These are phyloP conservation scores for Ramalina intermedia DNA, from an alignment of 495 filamentous ascomycete genomes.

Conservation along the genomic window DNA sequence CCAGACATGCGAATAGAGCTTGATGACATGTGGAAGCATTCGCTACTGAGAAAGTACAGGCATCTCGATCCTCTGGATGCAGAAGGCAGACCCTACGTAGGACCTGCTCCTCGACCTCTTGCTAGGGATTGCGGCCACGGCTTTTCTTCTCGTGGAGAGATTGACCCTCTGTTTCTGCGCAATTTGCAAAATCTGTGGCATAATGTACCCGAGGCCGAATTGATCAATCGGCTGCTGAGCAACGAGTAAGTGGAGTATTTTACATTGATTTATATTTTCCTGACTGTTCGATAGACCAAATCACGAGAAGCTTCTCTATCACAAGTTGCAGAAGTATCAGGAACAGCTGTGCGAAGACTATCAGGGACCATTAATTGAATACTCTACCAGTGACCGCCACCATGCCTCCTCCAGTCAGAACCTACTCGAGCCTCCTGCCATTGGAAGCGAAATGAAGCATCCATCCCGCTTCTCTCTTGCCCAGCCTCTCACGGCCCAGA, in stretches of 20 bases:
- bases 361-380: slow-evolving; percentile 48
- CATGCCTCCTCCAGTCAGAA: slow-evolving; percentile 40
- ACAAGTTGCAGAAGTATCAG: slow-evolving; percentile 61
- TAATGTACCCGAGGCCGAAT: slow-evolving; percentile 50
- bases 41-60: slow-evolving; percentile 68
- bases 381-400: slow-evolving; percentile 80
- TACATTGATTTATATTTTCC: background rate
- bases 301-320: slow-evolving; percentile 86
- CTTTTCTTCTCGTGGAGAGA: slow-evolving; percentile 36
- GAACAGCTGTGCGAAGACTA: slow-evolving; percentile 79
- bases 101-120: slow-evolving; percentile 36
- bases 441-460: background rate
- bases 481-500: slow-evolving; percentile 39
- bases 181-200: slow-evolving; percentile 86
- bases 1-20: slow-evolving; percentile 66
- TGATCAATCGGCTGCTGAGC: slow-evolving; percentile 50
- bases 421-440: slow-evolving; percentile 4
- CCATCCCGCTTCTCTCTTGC: slow-evolving; percentile 61
- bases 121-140: slow-evolving; percentile 39
- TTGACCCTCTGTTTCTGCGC: slow-evolving; percentile 65
- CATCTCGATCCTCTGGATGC: slow-evolving; percentile 38
- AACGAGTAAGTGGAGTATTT: slow-evolving; percentile 43
- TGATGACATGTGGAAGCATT: slow-evolving; percentile 67
- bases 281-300: slow-evolving; percentile 41
- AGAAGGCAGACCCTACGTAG: slow-evolving; percentile 35